These are phyloP conservation scores for Solanum sejunctum DNA, from an alignment of 257 asterid species.

Conservation along the genomic window DNA sequence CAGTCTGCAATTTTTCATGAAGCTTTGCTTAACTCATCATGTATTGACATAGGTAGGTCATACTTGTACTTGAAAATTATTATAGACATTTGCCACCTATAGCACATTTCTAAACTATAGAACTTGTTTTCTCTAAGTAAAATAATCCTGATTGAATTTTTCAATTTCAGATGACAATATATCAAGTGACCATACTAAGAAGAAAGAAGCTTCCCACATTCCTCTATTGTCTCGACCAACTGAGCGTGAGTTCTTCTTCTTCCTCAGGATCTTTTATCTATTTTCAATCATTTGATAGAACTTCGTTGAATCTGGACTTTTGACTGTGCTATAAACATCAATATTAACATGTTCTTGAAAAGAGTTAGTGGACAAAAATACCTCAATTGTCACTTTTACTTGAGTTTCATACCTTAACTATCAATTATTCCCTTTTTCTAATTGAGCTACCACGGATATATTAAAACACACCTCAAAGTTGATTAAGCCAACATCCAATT, in stretches of 20 bases:
- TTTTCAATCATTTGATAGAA: background rate
- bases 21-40: conserved; percentile 45
- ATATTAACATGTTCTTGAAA: background rate
- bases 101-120: background rate
- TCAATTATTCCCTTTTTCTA: no score
- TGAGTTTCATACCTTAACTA: background rate
- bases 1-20: conserved; percentile 72
- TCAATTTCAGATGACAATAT: conserved; percentile 36
- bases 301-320: background rate
- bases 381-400: background rate
- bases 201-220: conserved; percentile 50
- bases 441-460: no score
- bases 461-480: no score
- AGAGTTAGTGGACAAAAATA: background rate
- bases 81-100: background rate
- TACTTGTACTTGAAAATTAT: background rate
- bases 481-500: background rate
- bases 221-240: conserved; percentile 65
- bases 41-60: conserved; percentile 14
- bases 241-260: conserved; percentile 59
- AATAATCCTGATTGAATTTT: background rate
- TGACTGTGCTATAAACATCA: background rate
- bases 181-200: conserved; percentile 28
- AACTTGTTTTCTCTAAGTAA: background rate
- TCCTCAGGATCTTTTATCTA: background rate